Evolutionary conservation across 192 early-diverging fungal species (phyloP), one percentile per base, ranked within the genome.

Genomic region (Coemansia sp.): DNA sequence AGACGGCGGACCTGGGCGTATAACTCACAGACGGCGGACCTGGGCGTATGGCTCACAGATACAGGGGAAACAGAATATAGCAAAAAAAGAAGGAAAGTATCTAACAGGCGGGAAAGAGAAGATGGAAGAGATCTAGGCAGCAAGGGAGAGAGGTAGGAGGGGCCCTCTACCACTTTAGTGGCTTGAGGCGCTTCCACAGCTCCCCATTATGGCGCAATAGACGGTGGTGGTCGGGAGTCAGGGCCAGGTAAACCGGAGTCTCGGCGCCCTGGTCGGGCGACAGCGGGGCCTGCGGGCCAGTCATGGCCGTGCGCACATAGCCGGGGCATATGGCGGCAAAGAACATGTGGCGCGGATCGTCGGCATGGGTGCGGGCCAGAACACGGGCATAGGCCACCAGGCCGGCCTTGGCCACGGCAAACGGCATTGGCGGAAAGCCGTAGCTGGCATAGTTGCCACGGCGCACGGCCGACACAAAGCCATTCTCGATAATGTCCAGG

Each of bases 261-360:
- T 67, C 63, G 0, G 64, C 70, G 43, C 70, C 70, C 54, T 74
- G 49, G 28, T 67, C 64, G 0, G 64, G 62, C 3, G 56, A 58
- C 23, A 74, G 51, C 16, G 64, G 54, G 21, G 69, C 62, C 17
- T 57, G 63, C 3, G 69, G 64, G 0, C 69, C 69, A 7, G 70
- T 59, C 70, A 58, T 58, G 16, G 58, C 64, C 5, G 70, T 67
- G 8, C 42, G 47, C 7, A 67, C 59, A 38, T 67, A 74, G 9
- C 70, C 70, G 2, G 70, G 70, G 14, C 70, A 74, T 22, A 67
- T 55, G 3, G 70, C 64, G 3, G 70, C 70, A 59, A 74, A 74
- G 19, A 74, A 12, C 16, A 74, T 41, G 19, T 43, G 38, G 16
- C 64, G 54, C 13, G 54, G 31, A 25, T 74, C 64, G 5, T 5